Evolutionary conservation across 176 grass and related monocot species (phyloP), one percentile per base, ranked within the genome.

Genomic region (Phoenix roebelenii): DNA sequence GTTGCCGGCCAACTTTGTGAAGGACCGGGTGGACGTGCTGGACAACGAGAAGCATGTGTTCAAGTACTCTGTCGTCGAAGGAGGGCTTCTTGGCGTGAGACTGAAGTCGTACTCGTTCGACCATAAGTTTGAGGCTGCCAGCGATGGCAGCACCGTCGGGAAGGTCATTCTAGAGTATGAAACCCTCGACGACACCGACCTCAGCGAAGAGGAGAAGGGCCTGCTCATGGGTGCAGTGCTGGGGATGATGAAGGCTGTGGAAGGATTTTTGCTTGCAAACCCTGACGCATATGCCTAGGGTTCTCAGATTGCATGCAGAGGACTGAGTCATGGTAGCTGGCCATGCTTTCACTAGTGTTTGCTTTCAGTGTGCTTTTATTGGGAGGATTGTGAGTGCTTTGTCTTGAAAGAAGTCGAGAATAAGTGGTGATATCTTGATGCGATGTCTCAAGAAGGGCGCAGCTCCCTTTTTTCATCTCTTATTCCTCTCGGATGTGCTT

Each of bases 81-180:
- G 66, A 49, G 66, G 66, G 18, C 66, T 57, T 14, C 20, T 69
- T 29, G 66, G 66, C 14, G 4, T 16, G 0, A 55, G 29, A 22
- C 26, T 69, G n/a, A 57, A 69, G 52, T 55, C 66, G 28, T 53
- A 69, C 53, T 39, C 26, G 12, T 15, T 57, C 19, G 53, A 57
- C 17, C 16, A 5, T 14, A 69, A n/a, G 52, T 49, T 44, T 20
- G 25, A 44, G 12, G 4, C 18, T 1, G 28, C 4, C 5, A 10
- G 18, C 18, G 66, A 20, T 10, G 52, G 52, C 10, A 57, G 23
- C 50, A 29, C 26, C 26, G 15, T n/a, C 4, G 15, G 10, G 4
- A 69, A 69, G 15, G 5, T 69, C 15, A 49, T 2, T 10, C n/a
- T 58, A 2, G 30, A 57, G 18, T 69, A 49, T 16, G 66, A 69